Conservation (phyloP, 2,329 filamentous ascomycete species). For the Coleophoma eucalyptorum region DNA sequence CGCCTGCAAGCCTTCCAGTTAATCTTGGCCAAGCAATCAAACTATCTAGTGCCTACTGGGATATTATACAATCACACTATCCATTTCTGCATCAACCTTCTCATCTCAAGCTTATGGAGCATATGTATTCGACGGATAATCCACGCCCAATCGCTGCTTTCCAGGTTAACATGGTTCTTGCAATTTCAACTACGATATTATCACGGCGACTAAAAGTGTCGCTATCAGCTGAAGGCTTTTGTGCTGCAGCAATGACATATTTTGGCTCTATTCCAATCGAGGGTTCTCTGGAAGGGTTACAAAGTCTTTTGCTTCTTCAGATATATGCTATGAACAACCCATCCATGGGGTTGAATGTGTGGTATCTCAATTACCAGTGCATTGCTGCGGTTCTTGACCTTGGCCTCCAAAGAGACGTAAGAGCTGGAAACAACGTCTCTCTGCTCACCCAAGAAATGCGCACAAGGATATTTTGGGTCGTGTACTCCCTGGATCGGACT, state of each 20-base stretch:
- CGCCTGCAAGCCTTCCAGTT: slow-evolving; percentile 13
- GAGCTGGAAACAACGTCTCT: slow-evolving; percentile 36
- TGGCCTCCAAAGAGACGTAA: slow-evolving; percentile 46
- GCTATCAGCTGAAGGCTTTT: slow-evolving; percentile 45
- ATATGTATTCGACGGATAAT: slow-evolving; percentile 28
- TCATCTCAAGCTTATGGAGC: slow-evolving; percentile 31
- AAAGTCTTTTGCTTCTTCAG: slow-evolving; percentile 41
- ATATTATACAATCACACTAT: slow-evolving; percentile 42
- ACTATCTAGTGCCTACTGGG: slow-evolving; percentile 43
- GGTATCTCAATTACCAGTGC: slow-evolving; percentile 53
- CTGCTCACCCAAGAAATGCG: slow-evolving; percentile 48
- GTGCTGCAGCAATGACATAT: slow-evolving; percentile 40
- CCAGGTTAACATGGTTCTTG: slow-evolving; percentile 50
- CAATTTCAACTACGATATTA: slow-evolving; percentile 41
- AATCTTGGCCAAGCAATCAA: slow-evolving; percentile 34
- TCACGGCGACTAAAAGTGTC: slow-evolving; percentile 38
- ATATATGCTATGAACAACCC: slow-evolving; percentile 49
- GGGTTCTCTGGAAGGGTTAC: slow-evolving; percentile 43
- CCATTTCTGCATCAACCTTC: slow-evolving; percentile 44
- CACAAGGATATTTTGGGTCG: slow-evolving; percentile 52
- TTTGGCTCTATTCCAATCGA: slow-evolving; percentile 43
- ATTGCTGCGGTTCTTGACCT: slow-evolving; percentile 46
- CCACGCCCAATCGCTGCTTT: slow-evolving; percentile 33
- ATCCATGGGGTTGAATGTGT: slow-evolving; percentile 43
- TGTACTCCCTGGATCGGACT: slow-evolving; percentile 46